Percentiles rank a stretch among this genome's conserved stretches.
These are phyloP conservation scores for Davidsoniella eucalypti DNA, from an alignment of 2,329 filamentous ascomycete species.

Conservation along the genomic window DNA sequence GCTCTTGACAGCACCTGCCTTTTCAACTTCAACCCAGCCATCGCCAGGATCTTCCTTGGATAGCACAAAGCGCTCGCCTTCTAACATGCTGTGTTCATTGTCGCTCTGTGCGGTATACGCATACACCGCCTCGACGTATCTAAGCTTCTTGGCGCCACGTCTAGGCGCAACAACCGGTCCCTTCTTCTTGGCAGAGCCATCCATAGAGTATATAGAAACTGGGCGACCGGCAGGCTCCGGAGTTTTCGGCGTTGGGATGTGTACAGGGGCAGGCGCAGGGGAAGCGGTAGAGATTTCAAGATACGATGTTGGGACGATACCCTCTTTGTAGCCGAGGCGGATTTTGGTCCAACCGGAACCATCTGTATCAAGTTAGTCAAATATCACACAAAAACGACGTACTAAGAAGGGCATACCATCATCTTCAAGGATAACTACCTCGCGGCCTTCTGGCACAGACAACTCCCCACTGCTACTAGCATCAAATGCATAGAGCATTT, in stretches of 20 bases:
- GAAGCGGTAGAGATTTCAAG: constrained; percentile 44
- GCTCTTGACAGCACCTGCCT: constrained; percentile 68
- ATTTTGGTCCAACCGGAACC: constrained; percentile 86
- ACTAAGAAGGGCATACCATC: constrained; percentile 54
- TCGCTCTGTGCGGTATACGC: constrained; percentile 78
- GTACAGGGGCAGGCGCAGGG: constrained; percentile 16
- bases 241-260: constrained; percentile 27
- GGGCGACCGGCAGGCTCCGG: constrained; percentile 44
- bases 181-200: constrained; percentile 53
- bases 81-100: constrained; percentile 73
- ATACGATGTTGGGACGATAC: constrained; percentile 76
- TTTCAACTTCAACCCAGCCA: constrained; percentile 94
- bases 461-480: constrained; percentile 68
- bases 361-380: constrained; percentile 34
- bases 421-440: constrained; percentile 63
- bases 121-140: constrained; percentile 85
- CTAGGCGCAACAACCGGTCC: constrained; percentile 82
- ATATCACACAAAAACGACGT: background rate
- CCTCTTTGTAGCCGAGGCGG: constrained; percentile 56
- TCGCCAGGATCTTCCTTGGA: constrained; percentile 79
- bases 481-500: constrained; percentile 81
- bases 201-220: constrained; percentile 54
- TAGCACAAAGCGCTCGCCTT: constrained; percentile 83
- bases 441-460: constrained; percentile 59
- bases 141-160: constrained; percentile 81